Conservation (phyloP, 129 eudicot genomes). For the Pseudognaphalium luteoalbum region DNA sequence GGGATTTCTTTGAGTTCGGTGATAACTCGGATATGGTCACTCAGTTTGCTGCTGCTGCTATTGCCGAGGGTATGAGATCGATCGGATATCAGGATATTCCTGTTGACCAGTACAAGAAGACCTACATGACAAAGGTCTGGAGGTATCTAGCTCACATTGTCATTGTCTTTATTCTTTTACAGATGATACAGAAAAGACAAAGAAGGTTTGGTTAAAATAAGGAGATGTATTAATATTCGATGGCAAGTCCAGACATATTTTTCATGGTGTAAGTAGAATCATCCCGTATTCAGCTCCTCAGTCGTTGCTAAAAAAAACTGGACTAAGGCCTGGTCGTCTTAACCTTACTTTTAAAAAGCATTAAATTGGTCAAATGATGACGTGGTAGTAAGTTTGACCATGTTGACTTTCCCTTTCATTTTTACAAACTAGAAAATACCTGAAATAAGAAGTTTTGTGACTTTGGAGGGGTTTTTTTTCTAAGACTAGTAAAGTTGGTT, state of each 20-base stretch:
- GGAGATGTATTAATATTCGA: not conserved
- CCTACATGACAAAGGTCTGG: too few relatives aligned
- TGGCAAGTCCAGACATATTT: conserved; percentile 7
- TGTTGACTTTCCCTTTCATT: not conserved
- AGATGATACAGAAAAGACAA: not conserved
- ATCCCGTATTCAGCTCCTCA: not conserved
- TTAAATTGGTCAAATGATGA: not conserved
- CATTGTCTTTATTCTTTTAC: not conserved
- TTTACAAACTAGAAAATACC: too few relatives aligned
- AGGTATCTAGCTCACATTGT: too few relatives aligned
- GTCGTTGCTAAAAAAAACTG: not conserved
- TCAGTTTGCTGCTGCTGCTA: too few relatives aligned
- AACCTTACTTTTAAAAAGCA: not conserved
- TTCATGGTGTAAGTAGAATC: not conserved
- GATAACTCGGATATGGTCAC: too few relatives aligned
- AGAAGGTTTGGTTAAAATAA: not conserved
- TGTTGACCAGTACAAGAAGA: too few relatives aligned
- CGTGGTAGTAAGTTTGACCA: not conserved
- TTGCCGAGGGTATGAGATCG: too few relatives aligned
- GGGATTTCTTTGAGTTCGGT: too few relatives aligned
- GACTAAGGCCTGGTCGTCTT: not conserved
- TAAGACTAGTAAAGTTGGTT: not conserved
- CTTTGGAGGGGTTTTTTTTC: too few relatives aligned
- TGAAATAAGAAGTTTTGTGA: not conserved
- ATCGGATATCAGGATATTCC: too few relatives aligned